Evolutionary conservation across 2,329 filamentous ascomycete genomes (phyloP), one percentile per base, ranked within the genome.

Genomic region (Aspergillus carbonarius): DNA sequence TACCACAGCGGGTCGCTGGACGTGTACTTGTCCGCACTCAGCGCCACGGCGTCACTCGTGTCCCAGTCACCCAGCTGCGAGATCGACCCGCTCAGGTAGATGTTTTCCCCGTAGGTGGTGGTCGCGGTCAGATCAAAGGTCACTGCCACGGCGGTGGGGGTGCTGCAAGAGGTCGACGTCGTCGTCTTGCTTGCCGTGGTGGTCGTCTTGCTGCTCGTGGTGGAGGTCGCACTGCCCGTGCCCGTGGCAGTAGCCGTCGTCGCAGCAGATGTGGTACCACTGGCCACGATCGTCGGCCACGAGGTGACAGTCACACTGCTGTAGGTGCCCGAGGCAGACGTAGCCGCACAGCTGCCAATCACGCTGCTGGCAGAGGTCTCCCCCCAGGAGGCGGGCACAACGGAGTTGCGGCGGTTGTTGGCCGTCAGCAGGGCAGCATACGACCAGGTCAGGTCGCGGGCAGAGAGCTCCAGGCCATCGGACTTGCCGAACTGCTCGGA

Each of bases 81-180:
- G 51, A 82, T 80, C 58, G 81, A 85, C 10, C 89, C 89, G 0
- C 83, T 79, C 9, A 92, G 73, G 70, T 86, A 88, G 68, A 92
- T 81, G 12, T 81, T 87, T 72, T 92, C 81, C 4, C 88, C 89
- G 53, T 73, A 85, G 1, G 66, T 66, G 0, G 89, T 91, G 1
- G 76, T 79, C 10, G 81, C 85, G 0, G 80, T 69, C 59, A 82
- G 83, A 44, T 85, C 78, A 71, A 91, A 91, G 0, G 84, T 86
- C 15, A 92, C 84, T 0, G 82, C 78, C 8, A 89, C 83, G 1
- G 79, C 73, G 0, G 79, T 67, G 1, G 70, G 63, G 0, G 51
- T 66, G 0, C 63, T 58, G 37, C 61, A 67, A 1, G 63, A 44
- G 1, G 63, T 39, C 5, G 66, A 62, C 2, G 64, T 12, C 18